Conservation (phyloP, 257 asterid genomes). For the Vinca minor region DNA sequence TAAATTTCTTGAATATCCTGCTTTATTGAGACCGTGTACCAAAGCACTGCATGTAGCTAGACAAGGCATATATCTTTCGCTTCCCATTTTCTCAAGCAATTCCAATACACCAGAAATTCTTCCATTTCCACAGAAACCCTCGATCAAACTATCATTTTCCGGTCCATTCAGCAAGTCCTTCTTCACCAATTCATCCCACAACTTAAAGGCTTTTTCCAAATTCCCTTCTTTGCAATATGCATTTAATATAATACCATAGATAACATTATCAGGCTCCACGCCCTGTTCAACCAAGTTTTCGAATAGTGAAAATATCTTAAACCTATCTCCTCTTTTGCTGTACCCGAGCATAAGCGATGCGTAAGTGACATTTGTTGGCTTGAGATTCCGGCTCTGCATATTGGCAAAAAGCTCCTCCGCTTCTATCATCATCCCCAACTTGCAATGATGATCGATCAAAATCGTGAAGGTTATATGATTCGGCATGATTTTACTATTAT, state of each 20-base stretch:
- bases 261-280: conserved; percentile 65
- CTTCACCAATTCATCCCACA: conserved; percentile 54
- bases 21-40: conserved; percentile 45
- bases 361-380: conserved; percentile 66
- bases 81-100: conserved; percentile 46
- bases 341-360: conserved; percentile 66
- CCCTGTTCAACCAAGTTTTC: conserved; percentile 56
- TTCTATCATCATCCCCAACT: conserved; percentile 45
- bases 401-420: conserved; percentile 59
- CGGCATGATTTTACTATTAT: conserved; percentile 48
- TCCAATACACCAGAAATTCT: conserved; percentile 36
- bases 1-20: conserved; percentile 48
- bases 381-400: conserved; percentile 51
- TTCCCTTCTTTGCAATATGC: conserved; percentile 49
- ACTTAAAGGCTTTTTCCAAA: conserved; percentile 43
- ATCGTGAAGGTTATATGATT: conserved; percentile 67
- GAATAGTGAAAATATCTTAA: conserved; percentile 53
- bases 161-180: conserved; percentile 49
- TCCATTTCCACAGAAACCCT: conserved; percentile 45
- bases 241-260: conserved; percentile 43
- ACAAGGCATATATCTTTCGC: conserved; percentile 53
- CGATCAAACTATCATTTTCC: conserved; percentile 39
- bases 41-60: conserved; percentile 50
- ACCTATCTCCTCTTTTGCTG: conserved; percentile 47
- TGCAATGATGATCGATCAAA: conserved; percentile 55